Percentiles rank a stretch among this genome's conserved stretches.
Conservation (phyloP, 805 yeast species). For the Torulaspora gathmanii region DNA sequence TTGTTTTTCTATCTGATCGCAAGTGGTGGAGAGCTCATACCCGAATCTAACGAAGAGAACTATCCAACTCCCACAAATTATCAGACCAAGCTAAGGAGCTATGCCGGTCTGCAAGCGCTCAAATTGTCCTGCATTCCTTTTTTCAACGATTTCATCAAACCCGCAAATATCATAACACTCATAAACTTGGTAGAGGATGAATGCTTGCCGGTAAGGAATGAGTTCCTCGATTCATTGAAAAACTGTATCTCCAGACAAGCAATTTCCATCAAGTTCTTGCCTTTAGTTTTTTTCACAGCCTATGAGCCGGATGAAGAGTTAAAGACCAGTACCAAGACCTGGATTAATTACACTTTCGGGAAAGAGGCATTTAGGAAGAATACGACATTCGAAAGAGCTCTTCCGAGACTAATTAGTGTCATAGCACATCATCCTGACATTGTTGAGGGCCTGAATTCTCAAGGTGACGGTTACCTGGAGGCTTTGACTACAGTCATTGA, state of each 20-base stretch:
- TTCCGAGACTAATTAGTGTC: constrained; percentile 62
- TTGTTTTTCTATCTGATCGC: constrained; percentile 61
- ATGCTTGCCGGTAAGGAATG: constrained; percentile 49
- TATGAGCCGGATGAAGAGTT: constrained; percentile 61
- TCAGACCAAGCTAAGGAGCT: constrained; percentile 58
- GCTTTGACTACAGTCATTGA: constrained; percentile 53
- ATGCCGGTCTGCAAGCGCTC: constrained; percentile 61
- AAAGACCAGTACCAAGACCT: constrained; percentile 51
- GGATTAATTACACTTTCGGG: constrained; percentile 61
- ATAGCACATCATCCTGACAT: constrained; percentile 61
- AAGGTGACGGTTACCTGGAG: constrained; percentile 34
- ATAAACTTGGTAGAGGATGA: constrained; percentile 65
- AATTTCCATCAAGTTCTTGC: constrained; percentile 62
- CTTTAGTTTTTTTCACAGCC: constrained; percentile 67
- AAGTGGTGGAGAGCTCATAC: constrained; percentile 72
- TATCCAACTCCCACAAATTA: constrained; percentile 60
- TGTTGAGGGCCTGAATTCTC: constrained; percentile 48
- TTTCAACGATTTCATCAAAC: constrained; percentile 50
- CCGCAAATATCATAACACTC: constrained; percentile 48
- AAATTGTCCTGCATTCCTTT: constrained; percentile 55
- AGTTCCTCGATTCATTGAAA: constrained; percentile 48
- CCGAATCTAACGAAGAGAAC: constrained; percentile 37
- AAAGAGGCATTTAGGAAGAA: constrained; percentile 36
- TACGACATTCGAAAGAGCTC: constrained; percentile 57
- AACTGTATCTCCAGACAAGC: constrained; percentile 45